These are phyloP conservation scores for Colletotrichum horii DNA, from an alignment of 2,329 filamentous ascomycete genomes.

Conservation along the genomic window DNA sequence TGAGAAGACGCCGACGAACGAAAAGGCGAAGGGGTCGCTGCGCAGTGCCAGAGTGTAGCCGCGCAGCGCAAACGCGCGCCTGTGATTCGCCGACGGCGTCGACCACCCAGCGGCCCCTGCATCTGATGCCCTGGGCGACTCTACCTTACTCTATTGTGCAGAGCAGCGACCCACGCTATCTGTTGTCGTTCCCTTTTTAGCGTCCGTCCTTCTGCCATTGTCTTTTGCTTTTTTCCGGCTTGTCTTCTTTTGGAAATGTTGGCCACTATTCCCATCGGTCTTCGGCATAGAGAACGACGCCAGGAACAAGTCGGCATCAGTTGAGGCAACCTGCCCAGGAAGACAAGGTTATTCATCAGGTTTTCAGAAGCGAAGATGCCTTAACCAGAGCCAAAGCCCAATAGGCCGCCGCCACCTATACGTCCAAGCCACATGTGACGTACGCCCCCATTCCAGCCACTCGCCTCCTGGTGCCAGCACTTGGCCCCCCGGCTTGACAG, in stretches of 20 bases:
- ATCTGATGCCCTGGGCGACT: not conserved
- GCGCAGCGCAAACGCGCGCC: constrained; percentile 19
- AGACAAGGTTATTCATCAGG: not conserved
- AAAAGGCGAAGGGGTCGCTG: not conserved
- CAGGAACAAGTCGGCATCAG: not conserved
- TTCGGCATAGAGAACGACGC: not conserved
- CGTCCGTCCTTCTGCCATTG: not conserved
- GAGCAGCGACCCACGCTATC: not conserved
- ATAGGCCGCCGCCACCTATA: not conserved
- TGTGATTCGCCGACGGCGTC: constrained; percentile 15
- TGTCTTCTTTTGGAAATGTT: not conserved
- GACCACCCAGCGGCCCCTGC: constrained; percentile 8
- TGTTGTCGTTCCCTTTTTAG: constrained; percentile 3
- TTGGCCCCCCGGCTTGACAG: not conserved
- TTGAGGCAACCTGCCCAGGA: not conserved
- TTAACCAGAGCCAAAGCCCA: not conserved
- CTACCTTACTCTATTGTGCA: not conserved
- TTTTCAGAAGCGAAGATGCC: not conserved
- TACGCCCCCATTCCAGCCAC: constrained; percentile 16
- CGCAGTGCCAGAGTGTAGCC: constrained; percentile 14
- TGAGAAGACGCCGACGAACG: not conserved
- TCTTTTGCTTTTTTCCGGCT: not conserved
- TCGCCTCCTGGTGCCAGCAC: not conserved
- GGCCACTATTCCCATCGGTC: not conserved
- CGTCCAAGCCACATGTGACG: constrained; percentile 17